Percentiles rank a stretch among this genome's conserved stretches.
Evolutionary conservation across 129 eudicot species (phyloP).

Genomic region (Flaveria ramosissima): DNA sequence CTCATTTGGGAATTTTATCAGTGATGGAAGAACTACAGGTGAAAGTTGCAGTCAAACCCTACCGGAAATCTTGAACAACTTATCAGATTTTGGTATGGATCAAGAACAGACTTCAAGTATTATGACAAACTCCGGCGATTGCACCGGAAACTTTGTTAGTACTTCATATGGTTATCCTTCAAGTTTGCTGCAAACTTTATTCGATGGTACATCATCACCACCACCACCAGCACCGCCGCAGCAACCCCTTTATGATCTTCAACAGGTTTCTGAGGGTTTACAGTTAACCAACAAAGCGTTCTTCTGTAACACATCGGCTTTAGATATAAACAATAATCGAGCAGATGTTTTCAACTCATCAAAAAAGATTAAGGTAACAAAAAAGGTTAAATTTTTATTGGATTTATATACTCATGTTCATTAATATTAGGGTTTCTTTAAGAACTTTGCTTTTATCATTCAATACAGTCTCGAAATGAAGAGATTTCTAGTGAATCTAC

Average conservation of each 20-base stretch:
- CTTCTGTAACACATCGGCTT: slow-evolving; percentile 41
- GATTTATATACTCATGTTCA: not conserved
- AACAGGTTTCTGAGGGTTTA: slow-evolving; percentile 29
- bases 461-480: slow-evolving; percentile 47
- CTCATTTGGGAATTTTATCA: slow-evolving; percentile 9
- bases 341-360: not conserved
- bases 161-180: slow-evolving; percentile 55
- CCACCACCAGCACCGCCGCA: slow-evolving; percentile 3
- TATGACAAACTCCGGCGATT: slow-evolving; percentile 32
- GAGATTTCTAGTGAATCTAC: slow-evolving; percentile 45
- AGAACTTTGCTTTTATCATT: slow-evolving; percentile 6
- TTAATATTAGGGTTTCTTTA: slow-evolving; percentile 44
- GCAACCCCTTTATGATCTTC: slow-evolving; percentile 32
- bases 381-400: slow-evolving; percentile 17
- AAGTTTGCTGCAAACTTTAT: slow-evolving; percentile 55
- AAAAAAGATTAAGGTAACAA: not conserved
- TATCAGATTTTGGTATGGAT: slow-evolving; percentile 25
- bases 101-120: slow-evolving; percentile 36
- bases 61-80: slow-evolving; percentile 41
- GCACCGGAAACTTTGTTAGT: slow-evolving; percentile 32
- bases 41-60: slow-evolving; percentile 41
- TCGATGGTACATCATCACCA: slow-evolving; percentile 34
- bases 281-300: slow-evolving; percentile 39
- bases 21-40: slow-evolving; percentile 21
- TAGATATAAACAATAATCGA: slow-evolving; percentile 36